Evolutionary conservation across 495 filamentous ascomycete genomes (phyloP).

Genomic region (Aspergillus ostianus): DNA sequence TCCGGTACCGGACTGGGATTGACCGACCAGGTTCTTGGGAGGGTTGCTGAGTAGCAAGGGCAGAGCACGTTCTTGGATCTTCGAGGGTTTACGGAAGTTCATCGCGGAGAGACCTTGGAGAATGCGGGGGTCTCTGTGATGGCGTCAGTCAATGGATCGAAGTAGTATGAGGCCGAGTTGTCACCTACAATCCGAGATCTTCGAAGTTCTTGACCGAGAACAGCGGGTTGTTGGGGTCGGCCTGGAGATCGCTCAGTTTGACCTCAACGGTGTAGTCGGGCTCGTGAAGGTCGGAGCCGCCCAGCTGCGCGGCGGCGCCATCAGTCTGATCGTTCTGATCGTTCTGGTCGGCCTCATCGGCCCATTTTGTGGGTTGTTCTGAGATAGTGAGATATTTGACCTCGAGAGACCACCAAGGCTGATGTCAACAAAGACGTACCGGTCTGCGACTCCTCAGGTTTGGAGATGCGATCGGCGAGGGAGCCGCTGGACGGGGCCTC

Average conservation of each 20-base stretch:
- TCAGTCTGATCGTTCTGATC: slow-evolving; percentile 44
- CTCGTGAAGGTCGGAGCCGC: slow-evolving; percentile 63
- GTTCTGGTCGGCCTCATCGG: slow-evolving; percentile 18
- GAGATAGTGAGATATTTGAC: slow-evolving; percentile 15
- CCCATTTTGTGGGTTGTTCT: slow-evolving; percentile 5
- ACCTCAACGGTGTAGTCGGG: slow-evolving; percentile 81
- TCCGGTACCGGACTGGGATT: slow-evolving; percentile 97
- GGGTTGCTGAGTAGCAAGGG: slow-evolving; percentile 83
- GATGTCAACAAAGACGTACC: slow-evolving; percentile 13
- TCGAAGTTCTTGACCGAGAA: slow-evolving; percentile 84
- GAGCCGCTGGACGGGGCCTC: slow-evolving; percentile 37
- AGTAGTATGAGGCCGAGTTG: neutral
- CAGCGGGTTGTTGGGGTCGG: slow-evolving; percentile 81
- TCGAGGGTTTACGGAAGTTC: slow-evolving; percentile 93
- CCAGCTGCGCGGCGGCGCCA: slow-evolving; percentile 43
- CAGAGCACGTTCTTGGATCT: slow-evolving; percentile 91
- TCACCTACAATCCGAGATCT: slow-evolving; percentile 73
- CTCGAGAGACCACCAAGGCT: slow-evolving; percentile 5
- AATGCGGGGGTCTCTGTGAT: slow-evolving; percentile 45
- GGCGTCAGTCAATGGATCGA: slow-evolving; percentile 9
- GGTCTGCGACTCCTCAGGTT: slow-evolving; percentile 31
- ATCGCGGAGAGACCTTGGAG: slow-evolving; percentile 68
- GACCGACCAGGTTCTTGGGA: slow-evolving; percentile 88
- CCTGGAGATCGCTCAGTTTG: slow-evolving; percentile 84
- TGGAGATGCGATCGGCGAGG: slow-evolving; percentile 62